Base-by-base conservation (phyloP, 306 rosid genomes). In the Echinosophora koreensis region DNA sequence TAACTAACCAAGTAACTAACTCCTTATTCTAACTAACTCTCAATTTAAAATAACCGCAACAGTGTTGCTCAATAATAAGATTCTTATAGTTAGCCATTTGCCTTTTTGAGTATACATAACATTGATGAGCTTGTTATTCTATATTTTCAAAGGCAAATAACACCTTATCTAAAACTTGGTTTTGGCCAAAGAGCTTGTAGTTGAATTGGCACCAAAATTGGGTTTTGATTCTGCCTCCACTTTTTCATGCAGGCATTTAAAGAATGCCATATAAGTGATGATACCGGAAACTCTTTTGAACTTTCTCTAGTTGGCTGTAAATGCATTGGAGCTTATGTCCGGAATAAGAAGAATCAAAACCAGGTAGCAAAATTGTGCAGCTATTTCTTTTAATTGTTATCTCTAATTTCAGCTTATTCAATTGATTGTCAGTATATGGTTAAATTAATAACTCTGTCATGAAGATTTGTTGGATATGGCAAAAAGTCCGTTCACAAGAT, bases 311-410 rank as follows among this genome's bases (percentile, higher is more conserved):
- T 95, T 69, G 90, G 97, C 9, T 89, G 90, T 84, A 95, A 95
- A 86, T 95, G 99, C 74, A 89, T 95, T 75, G 96, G 99, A 69
- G 99, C 99, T 80, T 95, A 95, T 81, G 99, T 93, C 15, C 57
- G 97, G 58, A 92, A 86, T 70, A 95, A 95, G 79, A 95, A 84
- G 91, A 95, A 90, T 87, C 99, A 95, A 80, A 95, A 95, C 78
- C 99, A 95, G 88, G 99, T 90, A 51, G 77, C n/a, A 22, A 66
- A 16, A 32, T 77, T 67, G n/a, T n/a, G 13, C 22, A 72, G 59
- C 27, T 17, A 8, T 13, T 59, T 66, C 56, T 68, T 50, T 18
- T 27, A 52, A 68, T 2, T 49, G 30, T 46, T 14, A 63, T 32
- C 60, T 17, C n/a, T n/a, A 28, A 37, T 67, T 35, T 62, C 17